phyloP scores from a whole-genome alignment of 768 basidiomycete species.

The Russula compacta region DNA sequence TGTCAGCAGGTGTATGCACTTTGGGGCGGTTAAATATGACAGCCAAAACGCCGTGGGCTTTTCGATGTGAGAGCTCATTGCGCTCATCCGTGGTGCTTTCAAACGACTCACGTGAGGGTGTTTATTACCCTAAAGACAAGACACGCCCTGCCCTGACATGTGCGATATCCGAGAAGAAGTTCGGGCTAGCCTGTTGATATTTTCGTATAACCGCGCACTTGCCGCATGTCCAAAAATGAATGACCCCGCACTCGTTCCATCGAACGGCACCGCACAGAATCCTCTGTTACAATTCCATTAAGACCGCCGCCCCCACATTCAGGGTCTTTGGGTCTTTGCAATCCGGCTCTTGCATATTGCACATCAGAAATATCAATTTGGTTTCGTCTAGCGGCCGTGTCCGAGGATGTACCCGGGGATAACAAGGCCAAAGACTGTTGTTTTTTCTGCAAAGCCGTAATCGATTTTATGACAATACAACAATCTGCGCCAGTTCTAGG shows the following conservation, averaged over 20 bases:
- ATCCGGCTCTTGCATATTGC: background rate
- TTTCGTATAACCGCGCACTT: constrained; percentile 10
- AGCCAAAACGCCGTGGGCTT: background rate
- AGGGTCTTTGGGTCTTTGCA: background rate
- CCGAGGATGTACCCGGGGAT: background rate
- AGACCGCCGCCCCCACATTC: background rate
- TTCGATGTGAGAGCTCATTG: background rate
- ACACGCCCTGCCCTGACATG: background rate
- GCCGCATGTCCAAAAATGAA: constrained; percentile 4
- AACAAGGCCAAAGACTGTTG: background rate
- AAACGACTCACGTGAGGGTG: background rate
- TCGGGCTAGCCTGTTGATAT: background rate
- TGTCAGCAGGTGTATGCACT: background rate
- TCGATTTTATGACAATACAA: too few relatives aligned
- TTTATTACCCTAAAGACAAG: constrained; percentile 3
- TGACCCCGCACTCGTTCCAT: background rate
- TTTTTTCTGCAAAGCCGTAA: background rate
- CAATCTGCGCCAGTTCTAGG: background rate
- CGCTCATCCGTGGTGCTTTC: background rate
- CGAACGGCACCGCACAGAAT: background rate
- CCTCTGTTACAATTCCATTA: constrained; percentile 1
- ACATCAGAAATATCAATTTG: background rate
- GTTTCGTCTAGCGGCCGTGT: background rate
- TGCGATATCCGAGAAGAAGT: background rate
- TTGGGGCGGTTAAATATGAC: background rate